phyloP scores from a whole-genome alignment of 495 filamentous ascomycete species.

The Xylaria acuta region DNA sequence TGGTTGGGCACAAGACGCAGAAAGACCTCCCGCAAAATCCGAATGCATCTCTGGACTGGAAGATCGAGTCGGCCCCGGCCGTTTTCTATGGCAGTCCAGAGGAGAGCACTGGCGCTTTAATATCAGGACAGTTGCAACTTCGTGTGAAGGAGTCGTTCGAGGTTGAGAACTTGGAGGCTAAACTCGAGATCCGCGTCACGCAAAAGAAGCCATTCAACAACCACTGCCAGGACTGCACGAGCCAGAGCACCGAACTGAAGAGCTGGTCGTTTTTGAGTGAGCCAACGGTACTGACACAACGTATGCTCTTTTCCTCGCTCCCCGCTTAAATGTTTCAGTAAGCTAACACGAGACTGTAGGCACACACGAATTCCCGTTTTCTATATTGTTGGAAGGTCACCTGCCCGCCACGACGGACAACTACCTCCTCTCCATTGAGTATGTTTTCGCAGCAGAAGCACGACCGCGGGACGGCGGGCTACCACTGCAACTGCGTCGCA shows the following conservation, averaged over 20 bases:
- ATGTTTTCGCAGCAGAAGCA: constrained; percentile 78
- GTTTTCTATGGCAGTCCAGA: constrained; percentile 79
- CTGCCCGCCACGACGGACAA: constrained; percentile 83
- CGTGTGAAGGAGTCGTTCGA: constrained; percentile 67
- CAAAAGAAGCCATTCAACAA: constrained; percentile 79
- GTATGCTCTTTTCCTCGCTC: constrained; percentile 42
- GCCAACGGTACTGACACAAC: constrained; percentile 65
- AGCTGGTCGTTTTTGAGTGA: constrained; percentile 80
- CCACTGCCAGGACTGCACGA: constrained; percentile 78
- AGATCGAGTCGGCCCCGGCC: constrained; percentile 88
- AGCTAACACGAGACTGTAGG: constrained; percentile 45
- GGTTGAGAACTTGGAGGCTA: constrained; percentile 74
- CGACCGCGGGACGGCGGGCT: constrained; percentile 56
- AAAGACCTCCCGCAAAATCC: constrained; percentile 49
- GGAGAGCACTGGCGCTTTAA: constrained; percentile 81
- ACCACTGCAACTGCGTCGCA: constrained; percentile 65
- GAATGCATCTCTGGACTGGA: constrained; percentile 69
- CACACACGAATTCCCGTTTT: constrained; percentile 87
- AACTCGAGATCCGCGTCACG: constrained; percentile 67
- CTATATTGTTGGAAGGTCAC: constrained; percentile 83
- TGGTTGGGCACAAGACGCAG: constrained; percentile 49
- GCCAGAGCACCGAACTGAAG: constrained; percentile 71
- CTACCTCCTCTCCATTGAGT: constrained; percentile 73
- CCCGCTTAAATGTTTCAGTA: constrained; percentile 3
- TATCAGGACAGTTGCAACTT: constrained; percentile 85